Conservation (phyloP, 2,329 filamentous ascomycete species). For the Sporothrix protearum region DNA sequence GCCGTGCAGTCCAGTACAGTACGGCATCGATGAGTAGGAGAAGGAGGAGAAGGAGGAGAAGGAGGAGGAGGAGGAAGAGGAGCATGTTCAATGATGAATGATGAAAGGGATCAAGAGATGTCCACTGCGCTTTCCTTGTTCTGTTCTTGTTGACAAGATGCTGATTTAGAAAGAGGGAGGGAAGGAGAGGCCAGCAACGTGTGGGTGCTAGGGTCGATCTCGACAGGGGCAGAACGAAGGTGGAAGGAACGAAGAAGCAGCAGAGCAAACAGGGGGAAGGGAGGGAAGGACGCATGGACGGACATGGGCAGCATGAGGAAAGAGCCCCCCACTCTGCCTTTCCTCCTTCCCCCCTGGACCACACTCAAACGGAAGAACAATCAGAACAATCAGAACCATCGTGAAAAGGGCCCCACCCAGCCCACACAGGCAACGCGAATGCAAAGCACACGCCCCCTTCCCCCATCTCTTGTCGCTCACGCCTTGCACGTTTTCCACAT, state of each 20-base stretch:
- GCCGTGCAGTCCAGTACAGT: too few species aligned
- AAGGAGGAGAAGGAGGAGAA: neutral
- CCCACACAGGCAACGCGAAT: conserved; percentile 2
- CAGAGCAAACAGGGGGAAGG: neutral
- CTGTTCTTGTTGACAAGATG: neutral
- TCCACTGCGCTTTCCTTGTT: neutral
- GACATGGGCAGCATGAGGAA: neutral
- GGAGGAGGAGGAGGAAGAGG: neutral
- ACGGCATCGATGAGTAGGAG: neutral
- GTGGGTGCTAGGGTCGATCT: conserved; percentile 4
- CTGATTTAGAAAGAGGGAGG: neutral
- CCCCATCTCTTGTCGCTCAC: neutral
- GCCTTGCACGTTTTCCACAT: neutral
- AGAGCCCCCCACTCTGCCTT: neutral
- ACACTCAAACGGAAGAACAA: neutral
- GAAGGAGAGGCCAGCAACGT: neutral
- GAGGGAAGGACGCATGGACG: neutral
- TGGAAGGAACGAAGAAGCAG: neutral
- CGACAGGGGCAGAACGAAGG: neutral
- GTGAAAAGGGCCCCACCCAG: neutral
- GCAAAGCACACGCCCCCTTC: conserved; percentile 1
- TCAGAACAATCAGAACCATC: neutral
- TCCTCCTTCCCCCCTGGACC: neutral
- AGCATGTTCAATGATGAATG: neutral
- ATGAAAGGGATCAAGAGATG: neutral